phyloP scores from a whole-genome alignment of 2,329 filamentous ascomycete genomes.

The Leptographium flavum region DNA sequence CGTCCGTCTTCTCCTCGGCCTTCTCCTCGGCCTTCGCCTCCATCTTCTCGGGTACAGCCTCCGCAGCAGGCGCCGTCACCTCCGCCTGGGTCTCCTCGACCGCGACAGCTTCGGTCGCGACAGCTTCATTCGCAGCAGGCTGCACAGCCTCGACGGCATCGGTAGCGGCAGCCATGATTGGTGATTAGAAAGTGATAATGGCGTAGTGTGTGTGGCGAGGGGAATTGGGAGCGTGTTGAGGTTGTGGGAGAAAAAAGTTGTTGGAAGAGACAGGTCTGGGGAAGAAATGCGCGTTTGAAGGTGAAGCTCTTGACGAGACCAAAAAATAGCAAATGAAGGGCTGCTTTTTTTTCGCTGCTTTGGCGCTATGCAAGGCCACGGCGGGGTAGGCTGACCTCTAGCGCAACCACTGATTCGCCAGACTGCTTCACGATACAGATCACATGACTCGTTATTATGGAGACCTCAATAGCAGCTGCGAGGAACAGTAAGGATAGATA shows the following conservation, averaged over 20 bases:
- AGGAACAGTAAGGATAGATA: no score
- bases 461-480: no score
- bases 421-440: no score
- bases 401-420: neutral
- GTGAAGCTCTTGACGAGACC: neutral
- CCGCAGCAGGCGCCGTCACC: conserved; percentile 20
- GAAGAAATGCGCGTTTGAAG: neutral
- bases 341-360: conserved; percentile 4
- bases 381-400: neutral
- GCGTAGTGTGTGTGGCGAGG: neutral
- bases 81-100: conserved; percentile 9
- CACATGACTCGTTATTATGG: no score
- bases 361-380: neutral
- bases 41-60: conserved; percentile 14
- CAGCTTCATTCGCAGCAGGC: conserved; percentile 7
- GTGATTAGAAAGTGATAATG: neutral
- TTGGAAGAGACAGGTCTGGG: no score
- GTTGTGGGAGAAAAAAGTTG: neutral
- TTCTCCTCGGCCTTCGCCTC: conserved; percentile 12
- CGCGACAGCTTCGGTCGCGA: conserved; percentile 17
- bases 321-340: conserved; percentile 4
- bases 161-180: conserved; percentile 13
- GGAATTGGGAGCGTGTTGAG: no score
- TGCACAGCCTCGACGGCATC: conserved; percentile 13
- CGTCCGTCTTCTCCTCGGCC: conserved; percentile 13